These are phyloP conservation scores for Phaseolus lunatus DNA, from an alignment of 306 rosid species.

Conservation along the genomic window DNA sequence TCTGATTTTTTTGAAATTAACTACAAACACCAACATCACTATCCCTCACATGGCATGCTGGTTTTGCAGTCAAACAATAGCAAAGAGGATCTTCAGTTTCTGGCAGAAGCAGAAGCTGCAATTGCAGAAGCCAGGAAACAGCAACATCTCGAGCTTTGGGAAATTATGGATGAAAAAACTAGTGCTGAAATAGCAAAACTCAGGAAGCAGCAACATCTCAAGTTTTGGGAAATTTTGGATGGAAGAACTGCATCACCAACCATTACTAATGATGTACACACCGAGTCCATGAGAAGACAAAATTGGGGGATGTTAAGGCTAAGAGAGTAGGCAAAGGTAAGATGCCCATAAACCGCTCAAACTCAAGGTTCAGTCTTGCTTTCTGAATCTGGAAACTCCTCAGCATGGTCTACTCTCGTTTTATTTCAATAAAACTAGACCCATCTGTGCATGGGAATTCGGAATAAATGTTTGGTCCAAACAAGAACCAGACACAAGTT, in stretches of 20 bases:
- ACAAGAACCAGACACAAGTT: neutral
- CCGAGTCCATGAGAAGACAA: too few species aligned
- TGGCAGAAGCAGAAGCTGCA: too few species aligned
- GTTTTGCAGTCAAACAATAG: neutral
- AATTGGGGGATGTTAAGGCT: too few species aligned
- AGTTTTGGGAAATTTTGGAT: neutral
- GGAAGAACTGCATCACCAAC: neutral
- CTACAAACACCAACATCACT: neutral
- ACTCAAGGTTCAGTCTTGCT: neutral
- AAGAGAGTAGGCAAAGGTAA: neutral
- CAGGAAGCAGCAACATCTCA: too few species aligned
- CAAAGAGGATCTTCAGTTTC: too few species aligned
- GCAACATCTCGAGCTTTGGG: too few species aligned
- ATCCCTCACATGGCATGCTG: neutral
- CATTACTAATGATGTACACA: too few species aligned
- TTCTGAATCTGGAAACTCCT: neutral
- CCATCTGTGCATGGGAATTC: neutral
- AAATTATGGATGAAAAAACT: neutral
- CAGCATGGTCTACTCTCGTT: neutral
- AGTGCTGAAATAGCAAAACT: too few species aligned
- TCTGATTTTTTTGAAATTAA: neutral
- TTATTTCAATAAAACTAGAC: neutral
- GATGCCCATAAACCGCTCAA: neutral
- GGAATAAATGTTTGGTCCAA: neutral
- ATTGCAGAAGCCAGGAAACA: too few species aligned